Evolutionary conservation across 1,139 yeast genomes (phyloP).

Genomic region (Kurtzmaniella quercitrusa): DNA sequence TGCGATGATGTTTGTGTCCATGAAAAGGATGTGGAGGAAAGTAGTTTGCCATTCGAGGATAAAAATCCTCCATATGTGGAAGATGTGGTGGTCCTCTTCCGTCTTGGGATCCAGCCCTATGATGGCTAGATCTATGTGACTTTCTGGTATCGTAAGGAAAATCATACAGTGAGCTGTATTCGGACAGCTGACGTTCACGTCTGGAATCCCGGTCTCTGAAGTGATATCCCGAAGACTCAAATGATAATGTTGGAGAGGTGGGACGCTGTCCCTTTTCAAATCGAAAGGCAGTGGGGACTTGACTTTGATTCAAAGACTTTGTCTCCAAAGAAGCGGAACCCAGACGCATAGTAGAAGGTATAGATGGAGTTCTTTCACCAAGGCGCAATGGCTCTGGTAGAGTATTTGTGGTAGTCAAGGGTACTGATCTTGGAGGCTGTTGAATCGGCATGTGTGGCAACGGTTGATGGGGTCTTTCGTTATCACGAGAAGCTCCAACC

Average conservation of each 20-base stretch:
- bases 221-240: slow-evolving; percentile 8
- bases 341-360: not conserved
- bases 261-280: slow-evolving; percentile 3
- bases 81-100: slow-evolving; percentile 5
- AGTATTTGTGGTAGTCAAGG: not conserved
- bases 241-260: slow-evolving; percentile 11
- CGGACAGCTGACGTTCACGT: slow-evolving; percentile 2
- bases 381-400: not conserved
- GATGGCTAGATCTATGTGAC: not conserved
- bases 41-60: slow-evolving; percentile 4
- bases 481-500: too few relatives aligned
- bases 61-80: slow-evolving; percentile 4
- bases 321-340: not conserved
- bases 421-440: not conserved
- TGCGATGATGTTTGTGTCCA: slow-evolving; percentile 3
- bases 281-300: not conserved
- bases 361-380: not conserved
- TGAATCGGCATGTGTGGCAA: not conserved
- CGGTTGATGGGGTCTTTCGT: not conserved
- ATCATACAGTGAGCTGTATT: slow-evolving; percentile 7
- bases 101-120: not conserved
- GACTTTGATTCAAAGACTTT: not conserved
- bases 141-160: slow-evolving; percentile 3
- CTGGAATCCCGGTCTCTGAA: not conserved
- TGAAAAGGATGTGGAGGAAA: slow-evolving; percentile 4